These are phyloP conservation scores for Yamadazyma nakazawae DNA, from an alignment of 805 yeast genomes.

Conservation along the genomic window DNA sequence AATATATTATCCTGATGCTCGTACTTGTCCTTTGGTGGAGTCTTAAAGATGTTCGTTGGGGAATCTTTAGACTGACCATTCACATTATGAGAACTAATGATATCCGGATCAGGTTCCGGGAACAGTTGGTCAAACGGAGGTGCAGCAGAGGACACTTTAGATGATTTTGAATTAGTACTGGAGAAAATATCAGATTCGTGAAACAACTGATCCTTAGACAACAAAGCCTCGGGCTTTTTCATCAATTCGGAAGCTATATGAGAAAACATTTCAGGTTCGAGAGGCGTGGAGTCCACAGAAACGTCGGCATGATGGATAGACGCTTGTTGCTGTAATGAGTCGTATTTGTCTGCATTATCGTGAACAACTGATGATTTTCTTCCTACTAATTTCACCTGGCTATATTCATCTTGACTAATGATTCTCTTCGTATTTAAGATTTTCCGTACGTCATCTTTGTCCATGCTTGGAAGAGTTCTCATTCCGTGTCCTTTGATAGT, in stretches of 20 bases:
- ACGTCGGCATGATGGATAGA: constrained; percentile 28
- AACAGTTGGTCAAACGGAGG: constrained; percentile 17
- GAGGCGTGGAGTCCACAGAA: constrained; percentile 13
- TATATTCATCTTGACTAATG: constrained; percentile 40
- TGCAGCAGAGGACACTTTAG: constrained; percentile 10
- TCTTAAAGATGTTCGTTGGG: constrained; percentile 21
- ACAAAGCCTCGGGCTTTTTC: constrained; percentile 27
- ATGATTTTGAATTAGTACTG: not conserved
- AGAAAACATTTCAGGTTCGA: constrained; percentile 20
- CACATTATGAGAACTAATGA: constrained; percentile 17
- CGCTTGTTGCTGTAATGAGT: constrained; percentile 31
- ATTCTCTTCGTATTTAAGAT: constrained; percentile 37
- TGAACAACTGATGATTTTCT: constrained; percentile 26
- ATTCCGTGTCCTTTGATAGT: constrained; percentile 45
- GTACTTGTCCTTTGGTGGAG: constrained; percentile 22
- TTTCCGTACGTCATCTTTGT: constrained; percentile 40
- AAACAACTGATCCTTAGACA: constrained; percentile 28
- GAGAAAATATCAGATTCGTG: constrained; percentile 20
- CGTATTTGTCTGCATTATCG: constrained; percentile 22
- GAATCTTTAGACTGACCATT: not conserved
- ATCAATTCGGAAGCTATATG: constrained; percentile 38
- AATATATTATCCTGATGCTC: not conserved
- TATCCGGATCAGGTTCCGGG: constrained; percentile 35
- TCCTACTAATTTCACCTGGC: constrained; percentile 30
- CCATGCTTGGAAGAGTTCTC: constrained; percentile 50